A percentile compares a stretch with the other conserved stretches of the same genome.
phyloP scores from a whole-genome alignment of 2,329 filamentous ascomycete genomes.

The Sporothrix brasiliensis region DNA sequence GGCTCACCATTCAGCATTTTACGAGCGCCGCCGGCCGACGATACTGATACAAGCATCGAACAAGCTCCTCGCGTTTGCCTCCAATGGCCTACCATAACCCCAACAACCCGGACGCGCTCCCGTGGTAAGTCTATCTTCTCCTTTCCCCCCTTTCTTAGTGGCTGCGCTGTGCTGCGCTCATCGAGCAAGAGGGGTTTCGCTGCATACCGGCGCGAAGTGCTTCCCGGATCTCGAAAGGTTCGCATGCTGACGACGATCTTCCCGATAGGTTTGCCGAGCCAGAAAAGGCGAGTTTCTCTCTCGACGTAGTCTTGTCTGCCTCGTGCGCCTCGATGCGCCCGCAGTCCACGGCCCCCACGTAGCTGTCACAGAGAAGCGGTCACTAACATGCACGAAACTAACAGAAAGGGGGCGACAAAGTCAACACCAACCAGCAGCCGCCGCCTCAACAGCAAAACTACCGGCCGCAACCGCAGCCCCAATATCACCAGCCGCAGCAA shows the following conservation, averaged over 20 bases:
- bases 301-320: not conserved
- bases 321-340: not conserved
- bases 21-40: not conserved
- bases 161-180: not conserved
- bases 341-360: not conserved
- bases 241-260: not conserved
- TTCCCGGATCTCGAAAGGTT: not conserved
- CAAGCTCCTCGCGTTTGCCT: not conserved
- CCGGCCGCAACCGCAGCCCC: conserved; percentile 30
- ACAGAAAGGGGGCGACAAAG: conserved; percentile 44
- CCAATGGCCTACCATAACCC: conserved; percentile 90
- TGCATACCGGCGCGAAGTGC: not conserved
- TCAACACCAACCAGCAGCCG: conserved; percentile 19
- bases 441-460: conserved; percentile 18
- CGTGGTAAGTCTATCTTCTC: conserved; percentile 66
- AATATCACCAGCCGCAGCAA: conserved; percentile 50
- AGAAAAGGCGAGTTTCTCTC: conserved; percentile 48
- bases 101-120: conserved; percentile 92
- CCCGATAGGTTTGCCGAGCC: conserved; percentile 54
- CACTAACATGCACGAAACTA: conserved; percentile 21
- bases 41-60: not conserved
- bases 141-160: not conserved
- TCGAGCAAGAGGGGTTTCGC: too few relatives aligned
- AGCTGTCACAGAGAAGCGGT: not conserved
- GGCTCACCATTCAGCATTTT: not conserved